phyloP scores from a whole-genome alignment of 208 protist genomes.

The Angomonas ambiguus region DNA sequence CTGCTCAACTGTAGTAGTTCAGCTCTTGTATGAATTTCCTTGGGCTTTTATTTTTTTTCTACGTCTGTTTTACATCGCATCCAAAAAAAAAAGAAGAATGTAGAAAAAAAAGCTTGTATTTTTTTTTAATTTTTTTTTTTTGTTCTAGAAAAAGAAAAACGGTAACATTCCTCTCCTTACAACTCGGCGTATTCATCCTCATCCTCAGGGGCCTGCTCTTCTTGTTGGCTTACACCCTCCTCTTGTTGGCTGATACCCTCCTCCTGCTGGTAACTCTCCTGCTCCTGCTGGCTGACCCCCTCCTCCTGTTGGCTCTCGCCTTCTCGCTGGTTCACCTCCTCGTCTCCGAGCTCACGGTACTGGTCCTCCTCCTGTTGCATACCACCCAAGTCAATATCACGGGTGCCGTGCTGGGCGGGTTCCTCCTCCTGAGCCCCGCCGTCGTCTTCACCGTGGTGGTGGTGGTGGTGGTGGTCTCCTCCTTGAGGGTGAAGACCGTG shows the following conservation, averaged over 20 bases:
- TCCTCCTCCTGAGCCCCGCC: constrained; percentile 23
- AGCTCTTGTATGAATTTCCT: background rate
- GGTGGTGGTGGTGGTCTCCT: constrained; percentile 25
- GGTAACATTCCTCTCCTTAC: background rate
- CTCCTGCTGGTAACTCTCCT: background rate
- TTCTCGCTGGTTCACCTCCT: background rate
- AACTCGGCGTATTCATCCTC: background rate
- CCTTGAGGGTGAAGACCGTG: constrained; percentile 21
- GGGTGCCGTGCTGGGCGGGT: background rate
- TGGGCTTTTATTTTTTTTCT: background rate
- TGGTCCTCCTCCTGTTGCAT: constrained; percentile 1
- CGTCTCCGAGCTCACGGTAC: background rate
- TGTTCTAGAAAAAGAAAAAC: background rate
- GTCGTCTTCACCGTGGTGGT: constrained; percentile 23
- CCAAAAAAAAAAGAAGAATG: constrained; percentile 2
- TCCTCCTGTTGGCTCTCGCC: background rate
- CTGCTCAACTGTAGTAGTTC: constrained; percentile 1
- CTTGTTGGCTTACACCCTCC: background rate
- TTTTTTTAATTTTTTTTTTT: too few relatives aligned
- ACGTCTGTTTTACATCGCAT: background rate
- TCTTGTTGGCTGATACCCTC: background rate
- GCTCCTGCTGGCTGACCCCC: background rate
- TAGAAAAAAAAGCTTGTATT: too few relatives aligned
- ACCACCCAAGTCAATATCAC: background rate
- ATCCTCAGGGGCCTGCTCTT: background rate